These are phyloP conservation scores for Pterula multifida DNA, from an alignment of 1,284 basidiomycete species.

Conservation along the genomic window DNA sequence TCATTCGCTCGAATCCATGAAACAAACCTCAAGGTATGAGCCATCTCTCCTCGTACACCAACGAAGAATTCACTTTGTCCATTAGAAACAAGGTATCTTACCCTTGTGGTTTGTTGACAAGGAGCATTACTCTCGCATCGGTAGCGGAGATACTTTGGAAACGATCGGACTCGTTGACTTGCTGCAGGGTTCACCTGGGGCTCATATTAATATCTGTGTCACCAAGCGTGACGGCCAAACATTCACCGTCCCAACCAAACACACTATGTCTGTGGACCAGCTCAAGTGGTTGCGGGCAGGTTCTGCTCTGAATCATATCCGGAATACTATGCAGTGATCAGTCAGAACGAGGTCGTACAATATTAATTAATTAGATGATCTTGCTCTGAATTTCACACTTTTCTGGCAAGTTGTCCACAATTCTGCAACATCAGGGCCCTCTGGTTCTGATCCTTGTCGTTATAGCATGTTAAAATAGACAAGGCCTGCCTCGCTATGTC, in stretches of 20 bases:
- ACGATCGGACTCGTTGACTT: slow-evolving; percentile 29
- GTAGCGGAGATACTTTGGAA: slow-evolving; percentile 17
- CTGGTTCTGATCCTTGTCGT: slow-evolving; percentile 10
- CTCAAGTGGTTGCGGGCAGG: slow-evolving; percentile 80
- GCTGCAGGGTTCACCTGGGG: slow-evolving; percentile 35
- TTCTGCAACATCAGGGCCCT: slow-evolving; percentile 7
- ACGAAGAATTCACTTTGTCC: slow-evolving; percentile 4
- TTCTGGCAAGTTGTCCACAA: neutral
- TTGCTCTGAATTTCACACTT: neutral
- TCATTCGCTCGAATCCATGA: slow-evolving; percentile 99
- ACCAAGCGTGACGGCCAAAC: slow-evolving; percentile 52
- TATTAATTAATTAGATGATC: neutral
- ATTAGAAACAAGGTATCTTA: slow-evolving; percentile 87
- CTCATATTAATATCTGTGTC: slow-evolving; percentile 56
- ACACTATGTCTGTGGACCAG: slow-evolving; percentile 86
- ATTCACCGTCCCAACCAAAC: slow-evolving; percentile 63
- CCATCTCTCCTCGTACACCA: neutral
- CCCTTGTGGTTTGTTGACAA: slow-evolving; percentile 89
- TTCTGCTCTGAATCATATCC: slow-evolving; percentile 79
- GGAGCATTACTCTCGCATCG: slow-evolving; percentile 73
- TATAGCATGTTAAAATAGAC: slow-evolving; percentile 20
- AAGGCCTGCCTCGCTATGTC: slow-evolving; percentile 44
- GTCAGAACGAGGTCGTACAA: neutral
- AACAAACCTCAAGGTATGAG: slow-evolving; percentile 82
- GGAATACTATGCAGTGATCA: slow-evolving; percentile 1